Percentiles rank a stretch among this genome's conserved stretches.
These are phyloP conservation scores for Cystobasidium pallidum DNA, from an alignment of 1,284 basidiomycete species.

Conservation along the genomic window DNA sequence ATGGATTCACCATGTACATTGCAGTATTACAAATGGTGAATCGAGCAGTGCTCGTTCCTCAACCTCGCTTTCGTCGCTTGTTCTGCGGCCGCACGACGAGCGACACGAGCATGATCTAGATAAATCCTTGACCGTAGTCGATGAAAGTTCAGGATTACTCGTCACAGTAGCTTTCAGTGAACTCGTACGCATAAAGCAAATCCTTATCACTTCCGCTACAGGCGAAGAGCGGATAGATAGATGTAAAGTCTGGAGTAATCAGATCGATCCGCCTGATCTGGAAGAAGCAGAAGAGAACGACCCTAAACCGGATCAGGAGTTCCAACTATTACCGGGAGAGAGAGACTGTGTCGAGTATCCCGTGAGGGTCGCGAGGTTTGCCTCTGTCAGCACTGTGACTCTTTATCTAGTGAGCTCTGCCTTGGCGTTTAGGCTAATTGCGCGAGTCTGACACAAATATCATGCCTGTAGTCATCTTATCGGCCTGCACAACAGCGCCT, in stretches of 20 bases:
- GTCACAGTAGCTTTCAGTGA: conserved; percentile 44
- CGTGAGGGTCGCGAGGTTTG: conserved; percentile 37
- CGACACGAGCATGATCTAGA: conserved; percentile 37
- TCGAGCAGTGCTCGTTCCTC: conserved; percentile 3
- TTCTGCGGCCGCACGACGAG: conserved; percentile 41
- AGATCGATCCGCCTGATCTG: conserved; percentile 36
- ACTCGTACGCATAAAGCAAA: conserved; percentile 44
- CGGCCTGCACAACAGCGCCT: conserved; percentile 35
- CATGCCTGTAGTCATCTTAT: conserved; percentile 23
- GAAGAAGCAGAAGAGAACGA: conserved; percentile 39
- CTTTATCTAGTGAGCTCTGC: conserved; percentile 26
- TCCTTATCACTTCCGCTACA: conserved; percentile 40
- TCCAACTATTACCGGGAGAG: conserved; percentile 28
- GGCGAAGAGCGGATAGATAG: conserved; percentile 39
- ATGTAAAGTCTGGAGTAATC: conserved; percentile 39
- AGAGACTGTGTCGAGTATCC: conserved; percentile 43
- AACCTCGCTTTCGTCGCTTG: conserved; percentile 30
- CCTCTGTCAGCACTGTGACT: conserved; percentile 33
- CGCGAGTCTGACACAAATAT: neutral
- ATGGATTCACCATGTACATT: conserved; percentile 43
- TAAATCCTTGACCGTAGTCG: conserved; percentile 31
- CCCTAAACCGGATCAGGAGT: conserved; percentile 43
- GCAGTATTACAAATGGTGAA: conserved; percentile 26
- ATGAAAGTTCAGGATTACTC: conserved; percentile 39
- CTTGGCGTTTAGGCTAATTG: too few relatives aligned